Percentiles rank a stretch among this genome's conserved stretches.
Evolutionary conservation across 371 early-diverging fungal species (phyloP).

Genomic region (Apophysomyces ossiformis): DNA sequence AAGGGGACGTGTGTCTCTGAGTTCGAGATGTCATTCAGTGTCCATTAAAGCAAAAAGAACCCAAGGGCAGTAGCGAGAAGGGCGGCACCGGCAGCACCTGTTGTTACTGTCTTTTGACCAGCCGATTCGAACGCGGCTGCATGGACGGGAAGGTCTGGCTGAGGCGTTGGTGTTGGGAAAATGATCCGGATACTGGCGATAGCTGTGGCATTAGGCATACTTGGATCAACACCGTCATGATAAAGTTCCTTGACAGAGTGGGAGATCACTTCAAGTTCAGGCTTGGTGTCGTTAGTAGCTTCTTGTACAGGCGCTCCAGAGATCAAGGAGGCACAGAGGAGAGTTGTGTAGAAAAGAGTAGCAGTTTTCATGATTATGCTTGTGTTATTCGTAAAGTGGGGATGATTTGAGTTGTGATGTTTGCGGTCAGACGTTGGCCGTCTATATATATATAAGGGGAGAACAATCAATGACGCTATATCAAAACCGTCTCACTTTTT

Average conservation of each 20-base stretch:
- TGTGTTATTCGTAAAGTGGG: background rate
- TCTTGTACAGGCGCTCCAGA: constrained; percentile 5
- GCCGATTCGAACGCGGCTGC: background rate
- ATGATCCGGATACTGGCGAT: constrained; percentile 5
- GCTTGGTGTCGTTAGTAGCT: background rate
- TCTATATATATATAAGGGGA: background rate
- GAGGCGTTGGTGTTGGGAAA: constrained; percentile 5
- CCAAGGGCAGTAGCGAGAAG: background rate
- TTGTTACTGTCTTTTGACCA: background rate
- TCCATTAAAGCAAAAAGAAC: background rate
- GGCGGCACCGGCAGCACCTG: background rate
- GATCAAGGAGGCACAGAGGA: constrained; percentile 4
- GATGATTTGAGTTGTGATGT: background rate
- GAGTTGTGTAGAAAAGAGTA: background rate
- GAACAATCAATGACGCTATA: background rate
- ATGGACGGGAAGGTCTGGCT: background rate
- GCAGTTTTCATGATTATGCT: constrained; percentile 2
- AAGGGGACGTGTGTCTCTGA: too few species aligned
- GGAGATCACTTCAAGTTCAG: background rate
- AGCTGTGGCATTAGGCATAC: constrained; percentile 3
- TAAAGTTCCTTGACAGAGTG: background rate
- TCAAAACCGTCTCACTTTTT: constrained; percentile 6
- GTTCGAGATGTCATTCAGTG: background rate
- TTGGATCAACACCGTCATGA: constrained; percentile 1
- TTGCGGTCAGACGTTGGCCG: background rate